phyloP scores from a whole-genome alignment of 208 protist species.

The Borovskyia barvae region DNA sequence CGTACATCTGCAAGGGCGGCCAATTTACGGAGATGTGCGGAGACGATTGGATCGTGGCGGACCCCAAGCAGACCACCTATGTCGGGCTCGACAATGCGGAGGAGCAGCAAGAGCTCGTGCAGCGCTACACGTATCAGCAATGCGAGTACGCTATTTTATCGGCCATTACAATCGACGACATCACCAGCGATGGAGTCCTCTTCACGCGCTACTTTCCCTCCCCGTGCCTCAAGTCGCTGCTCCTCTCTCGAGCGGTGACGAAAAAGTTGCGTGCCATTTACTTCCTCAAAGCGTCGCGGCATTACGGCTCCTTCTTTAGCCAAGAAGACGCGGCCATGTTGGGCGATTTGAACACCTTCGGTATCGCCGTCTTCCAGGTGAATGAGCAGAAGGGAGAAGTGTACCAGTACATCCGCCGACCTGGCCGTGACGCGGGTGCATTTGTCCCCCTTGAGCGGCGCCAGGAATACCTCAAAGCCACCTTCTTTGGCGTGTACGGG shows the following conservation, averaged over 20 bases:
- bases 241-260: conserved; percentile 81
- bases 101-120: conserved; percentile 70
- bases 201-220: conserved; percentile 91
- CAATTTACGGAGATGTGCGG: conserved; percentile 85
- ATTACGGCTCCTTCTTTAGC: conserved; percentile 88
- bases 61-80: conserved; percentile 67
- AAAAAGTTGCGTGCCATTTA: conserved; percentile 86
- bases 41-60: conserved; percentile 82
- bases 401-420: conserved; percentile 86
- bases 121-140: conserved; percentile 84
- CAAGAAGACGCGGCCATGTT: conserved; percentile 88
- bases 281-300: conserved; percentile 75
- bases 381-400: conserved; percentile 77
- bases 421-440: conserved; percentile 68
- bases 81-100: conserved; percentile 69
- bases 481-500: conserved; percentile 92
- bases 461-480: conserved; percentile 86
- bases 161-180: conserved; percentile 87
- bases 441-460: conserved; percentile 87
- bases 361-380: conserved; percentile 87
- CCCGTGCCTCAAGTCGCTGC: conserved; percentile 88
- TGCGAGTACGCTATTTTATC: conserved; percentile 90
- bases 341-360: conserved; percentile 85
- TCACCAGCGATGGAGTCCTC: conserved; percentile 90
- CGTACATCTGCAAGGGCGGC: conserved; percentile 87